phyloP scores from a whole-genome alignment of 345 rosid species.

The Crucihimalaya himalaica region DNA sequence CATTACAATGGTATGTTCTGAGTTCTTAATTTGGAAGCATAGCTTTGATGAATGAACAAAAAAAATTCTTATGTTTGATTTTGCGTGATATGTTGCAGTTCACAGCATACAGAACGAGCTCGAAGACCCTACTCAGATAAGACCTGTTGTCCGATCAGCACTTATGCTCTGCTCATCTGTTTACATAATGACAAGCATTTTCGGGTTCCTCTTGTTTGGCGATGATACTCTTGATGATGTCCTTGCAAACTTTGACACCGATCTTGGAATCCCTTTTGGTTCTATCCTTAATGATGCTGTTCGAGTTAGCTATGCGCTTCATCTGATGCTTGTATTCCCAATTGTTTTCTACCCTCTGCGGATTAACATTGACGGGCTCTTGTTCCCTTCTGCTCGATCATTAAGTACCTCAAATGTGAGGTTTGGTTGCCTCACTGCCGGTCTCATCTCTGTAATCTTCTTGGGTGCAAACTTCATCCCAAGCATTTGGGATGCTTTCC shows the following conservation, averaged over 20 bases:
- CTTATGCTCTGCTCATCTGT: constrained; percentile 78
- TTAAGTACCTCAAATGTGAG: constrained; percentile 56
- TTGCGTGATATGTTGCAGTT: constrained; percentile 47
- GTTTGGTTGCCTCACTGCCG: constrained; percentile 61
- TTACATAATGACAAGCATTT: constrained; percentile 77
- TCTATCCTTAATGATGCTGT: constrained; percentile 77
- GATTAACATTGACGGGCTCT: constrained; percentile 79
- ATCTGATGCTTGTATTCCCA: constrained; percentile 93
- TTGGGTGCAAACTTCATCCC: constrained; percentile 70
- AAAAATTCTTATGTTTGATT: background rate
- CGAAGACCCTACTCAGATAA: constrained; percentile 64
- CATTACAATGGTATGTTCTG: constrained; percentile 83
- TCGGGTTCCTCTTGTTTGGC: constrained; percentile 87
- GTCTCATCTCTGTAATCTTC: constrained; percentile 47
- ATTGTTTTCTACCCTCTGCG: constrained; percentile 79
- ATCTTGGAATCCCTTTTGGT: constrained; percentile 83
- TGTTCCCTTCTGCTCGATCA: constrained; percentile 67
- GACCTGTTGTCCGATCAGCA: constrained; percentile 66
- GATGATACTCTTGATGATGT: constrained; percentile 88
- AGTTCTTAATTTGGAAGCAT: background rate
- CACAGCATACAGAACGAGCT: constrained; percentile 90
- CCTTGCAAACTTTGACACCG: constrained; percentile 81
- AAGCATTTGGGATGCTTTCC: constrained; percentile 72
- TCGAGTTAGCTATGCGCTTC: constrained; percentile 87
- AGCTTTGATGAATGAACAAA: constrained; percentile 1